These are phyloP conservation scores for Cinnamomum micranthum DNA, from an alignment of 164 flowering plant species.

Conservation along the genomic window DNA sequence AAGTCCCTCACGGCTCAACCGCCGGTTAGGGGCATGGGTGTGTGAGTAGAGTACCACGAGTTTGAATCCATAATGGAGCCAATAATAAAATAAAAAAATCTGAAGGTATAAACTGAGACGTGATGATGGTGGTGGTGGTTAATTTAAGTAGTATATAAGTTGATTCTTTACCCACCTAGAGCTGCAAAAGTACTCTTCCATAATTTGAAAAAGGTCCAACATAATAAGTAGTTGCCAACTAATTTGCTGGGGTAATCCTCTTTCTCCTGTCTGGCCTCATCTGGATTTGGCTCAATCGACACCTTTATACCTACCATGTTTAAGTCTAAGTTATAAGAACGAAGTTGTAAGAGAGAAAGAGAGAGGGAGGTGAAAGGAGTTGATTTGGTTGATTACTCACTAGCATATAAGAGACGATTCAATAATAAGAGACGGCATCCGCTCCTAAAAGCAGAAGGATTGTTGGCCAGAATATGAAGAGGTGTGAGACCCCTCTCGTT, in stretches of 20 bases:
- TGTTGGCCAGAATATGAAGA: constrained; percentile 34
- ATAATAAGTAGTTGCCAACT: no score
- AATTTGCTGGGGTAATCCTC: no score
- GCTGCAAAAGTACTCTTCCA: no score
- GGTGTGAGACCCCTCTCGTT: constrained; percentile 28
- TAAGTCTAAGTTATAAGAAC: no score
- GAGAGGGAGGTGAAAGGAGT: not conserved
- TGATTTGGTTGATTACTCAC: constrained; percentile 17
- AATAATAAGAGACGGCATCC: constrained; percentile 17
- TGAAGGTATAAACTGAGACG: not conserved
- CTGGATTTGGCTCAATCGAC: not conserved
- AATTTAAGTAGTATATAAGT: no score
- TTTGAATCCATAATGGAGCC: no score
- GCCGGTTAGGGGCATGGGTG: no score
- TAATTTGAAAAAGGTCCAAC: no score
- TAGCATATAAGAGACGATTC: constrained; percentile 19
- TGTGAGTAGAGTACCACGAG: no score
- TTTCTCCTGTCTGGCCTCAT: not conserved
- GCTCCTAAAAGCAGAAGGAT: constrained; percentile 34
- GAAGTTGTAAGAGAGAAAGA: not conserved
- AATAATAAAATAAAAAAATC: no score
- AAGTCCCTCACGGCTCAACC: no score
- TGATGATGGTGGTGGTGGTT: not conserved
- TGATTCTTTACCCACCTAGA: not conserved
- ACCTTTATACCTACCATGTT: not conserved